A percentile compares a stretch with the other conserved stretches of the same genome.
Conservation (phyloP, 140 eudicot species). For the Flaveria floridana region DNA sequence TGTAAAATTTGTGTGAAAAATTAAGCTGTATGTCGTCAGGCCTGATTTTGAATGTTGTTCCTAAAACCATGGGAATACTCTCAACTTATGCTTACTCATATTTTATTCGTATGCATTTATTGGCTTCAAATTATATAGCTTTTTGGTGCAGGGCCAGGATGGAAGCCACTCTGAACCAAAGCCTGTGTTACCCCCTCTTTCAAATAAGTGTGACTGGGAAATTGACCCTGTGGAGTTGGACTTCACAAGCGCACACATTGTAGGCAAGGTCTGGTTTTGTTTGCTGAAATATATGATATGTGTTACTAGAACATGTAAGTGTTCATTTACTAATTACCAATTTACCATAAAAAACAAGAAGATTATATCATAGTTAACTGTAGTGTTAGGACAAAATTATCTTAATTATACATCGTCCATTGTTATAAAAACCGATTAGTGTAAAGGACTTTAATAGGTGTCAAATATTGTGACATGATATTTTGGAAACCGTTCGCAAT, state of each 20-base stretch:
- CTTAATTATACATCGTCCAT: neutral
- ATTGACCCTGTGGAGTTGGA: constrained; percentile 90
- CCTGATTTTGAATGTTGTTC: constrained; percentile 7
- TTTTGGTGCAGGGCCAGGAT: constrained; percentile 76
- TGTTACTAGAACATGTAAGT: constrained; percentile 19
- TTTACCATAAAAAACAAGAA: neutral
- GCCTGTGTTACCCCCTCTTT: constrained; percentile 95
- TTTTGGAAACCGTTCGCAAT: neutral
- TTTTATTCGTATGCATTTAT: constrained; percentile 22
- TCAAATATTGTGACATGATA: neutral
- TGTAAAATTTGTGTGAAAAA: neutral
- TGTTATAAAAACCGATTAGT: neutral
- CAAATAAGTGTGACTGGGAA: constrained; percentile 98
- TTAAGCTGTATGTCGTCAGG: constrained; percentile 3
- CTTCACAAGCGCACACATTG: constrained; percentile 63
- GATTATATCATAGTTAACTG: neutral
- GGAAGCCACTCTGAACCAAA: constrained; percentile 99
- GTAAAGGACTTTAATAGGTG: neutral
- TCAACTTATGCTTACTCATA: constrained; percentile 17
- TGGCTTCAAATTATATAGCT: constrained; percentile 12
- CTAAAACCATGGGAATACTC: constrained; percentile 18
- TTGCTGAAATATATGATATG: constrained; percentile 7
- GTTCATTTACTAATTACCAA: constrained; percentile 3
- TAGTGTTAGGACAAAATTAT: neutral
- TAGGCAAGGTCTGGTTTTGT: constrained; percentile 75